Conservation (phyloP, 1,139 yeast species). For the Pichia inconspicua region DNA sequence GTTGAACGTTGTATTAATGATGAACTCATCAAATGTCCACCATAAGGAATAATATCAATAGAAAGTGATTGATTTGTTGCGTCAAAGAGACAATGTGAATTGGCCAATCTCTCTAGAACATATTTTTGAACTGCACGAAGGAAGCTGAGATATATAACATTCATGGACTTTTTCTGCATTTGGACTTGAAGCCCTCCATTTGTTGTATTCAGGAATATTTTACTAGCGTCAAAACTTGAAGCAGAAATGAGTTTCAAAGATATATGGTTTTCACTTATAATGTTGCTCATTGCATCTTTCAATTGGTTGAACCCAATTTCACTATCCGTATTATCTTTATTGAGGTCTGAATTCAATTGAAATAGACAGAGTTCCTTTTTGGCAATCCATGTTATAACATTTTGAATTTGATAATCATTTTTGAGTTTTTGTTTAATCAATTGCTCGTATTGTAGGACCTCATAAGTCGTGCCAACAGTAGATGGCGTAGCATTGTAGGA, state of each 20-base stretch:
- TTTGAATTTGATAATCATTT: slow-evolving; percentile 23
- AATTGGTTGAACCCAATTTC: slow-evolving; percentile 24
- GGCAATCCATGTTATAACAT: slow-evolving; percentile 25
- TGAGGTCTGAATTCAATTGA: slow-evolving; percentile 20
- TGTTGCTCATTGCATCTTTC: slow-evolving; percentile 26
- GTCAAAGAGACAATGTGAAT: slow-evolving; percentile 15
- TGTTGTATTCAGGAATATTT: slow-evolving; percentile 2
- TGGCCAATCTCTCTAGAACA: slow-evolving; percentile 19
- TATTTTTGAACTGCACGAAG: slow-evolving; percentile 27
- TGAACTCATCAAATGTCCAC: slow-evolving; percentile 25
- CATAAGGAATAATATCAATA: slow-evolving; percentile 25
- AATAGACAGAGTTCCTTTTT: slow-evolving; percentile 26
- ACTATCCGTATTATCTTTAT: slow-evolving; percentile 7
- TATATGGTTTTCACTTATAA: slow-evolving; percentile 22
- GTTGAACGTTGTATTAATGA: slow-evolving; percentile 16
- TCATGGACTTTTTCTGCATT: slow-evolving; percentile 21
- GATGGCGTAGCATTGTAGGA: not conserved
- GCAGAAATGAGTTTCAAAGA: slow-evolving; percentile 22
- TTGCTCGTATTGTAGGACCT: slow-evolving; percentile 23
- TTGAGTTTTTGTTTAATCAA: slow-evolving; percentile 20
- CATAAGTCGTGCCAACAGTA: slow-evolving; percentile 14
- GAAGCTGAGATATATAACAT: slow-evolving; percentile 27
- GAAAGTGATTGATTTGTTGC: slow-evolving; percentile 14
- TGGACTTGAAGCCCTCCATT: slow-evolving; percentile 3
- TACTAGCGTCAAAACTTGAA: slow-evolving; percentile 20